Conservation (phyloP, 2,329 filamentous ascomycete genomes). For the Aureobasidium pullulans region DNA sequence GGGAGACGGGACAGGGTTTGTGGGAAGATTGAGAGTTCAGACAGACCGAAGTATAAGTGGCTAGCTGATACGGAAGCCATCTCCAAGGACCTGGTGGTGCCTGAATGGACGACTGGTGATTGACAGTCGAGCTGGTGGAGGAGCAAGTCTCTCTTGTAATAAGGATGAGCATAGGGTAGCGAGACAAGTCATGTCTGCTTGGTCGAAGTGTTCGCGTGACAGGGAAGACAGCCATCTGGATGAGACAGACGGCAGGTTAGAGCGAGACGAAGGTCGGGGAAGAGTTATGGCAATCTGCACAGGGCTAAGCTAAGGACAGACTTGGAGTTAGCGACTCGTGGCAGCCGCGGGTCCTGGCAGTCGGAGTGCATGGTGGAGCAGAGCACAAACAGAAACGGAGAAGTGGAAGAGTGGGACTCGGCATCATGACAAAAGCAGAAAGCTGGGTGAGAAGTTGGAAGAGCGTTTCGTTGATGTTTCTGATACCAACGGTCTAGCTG, state of each 20-base stretch:
- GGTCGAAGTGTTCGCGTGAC: background rate
- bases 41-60: background rate
- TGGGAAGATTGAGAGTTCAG: background rate
- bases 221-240: background rate
- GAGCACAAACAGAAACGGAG: background rate
- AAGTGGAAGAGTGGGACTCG: slow-evolving; percentile 2
- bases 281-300: background rate
- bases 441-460: background rate
- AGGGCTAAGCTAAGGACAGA: background rate
- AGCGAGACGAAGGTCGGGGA: background rate
- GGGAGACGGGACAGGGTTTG: background rate
- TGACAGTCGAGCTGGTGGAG: background rate
- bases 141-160: background rate
- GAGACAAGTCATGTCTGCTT: background rate
- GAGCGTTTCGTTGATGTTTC: slow-evolving; percentile 4
- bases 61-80: background rate
- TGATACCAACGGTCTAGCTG: slow-evolving; percentile 1
- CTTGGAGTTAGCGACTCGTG: background rate
- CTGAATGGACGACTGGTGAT: background rate
- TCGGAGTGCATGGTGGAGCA: background rate
- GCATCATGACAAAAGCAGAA: slow-evolving; percentile 7
- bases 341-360: background rate
- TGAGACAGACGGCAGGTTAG: background rate
- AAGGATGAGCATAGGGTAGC: background rate
- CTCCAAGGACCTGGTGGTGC: no score